Evolutionary conservation across 192 early-diverging fungal genomes (phyloP).

Genomic region (Backusella morwellensis): DNA sequence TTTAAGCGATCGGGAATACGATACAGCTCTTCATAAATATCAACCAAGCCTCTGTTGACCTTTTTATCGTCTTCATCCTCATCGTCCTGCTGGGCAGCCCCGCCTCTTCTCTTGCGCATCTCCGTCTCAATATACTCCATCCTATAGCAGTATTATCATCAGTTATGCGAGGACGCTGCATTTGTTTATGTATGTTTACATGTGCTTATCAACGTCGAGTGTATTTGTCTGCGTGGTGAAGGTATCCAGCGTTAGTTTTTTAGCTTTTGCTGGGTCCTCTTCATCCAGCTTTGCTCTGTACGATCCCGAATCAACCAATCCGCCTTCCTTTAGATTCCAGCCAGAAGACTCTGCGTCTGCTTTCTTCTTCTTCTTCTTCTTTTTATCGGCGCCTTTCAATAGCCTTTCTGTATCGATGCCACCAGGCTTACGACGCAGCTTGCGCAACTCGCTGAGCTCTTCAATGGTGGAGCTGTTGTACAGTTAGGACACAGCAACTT

Average conservation of each 20-base stretch:
- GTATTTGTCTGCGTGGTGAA: constrained; percentile 75
- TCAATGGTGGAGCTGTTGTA: constrained; percentile 42
- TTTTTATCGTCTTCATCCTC: constrained; percentile 32
- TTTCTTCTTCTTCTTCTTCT: constrained; percentile 44
- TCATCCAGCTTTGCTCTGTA: constrained; percentile 27
- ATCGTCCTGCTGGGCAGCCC: constrained; percentile 29
- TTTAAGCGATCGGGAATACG: constrained; percentile 62
- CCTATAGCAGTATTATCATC: constrained; percentile 32
- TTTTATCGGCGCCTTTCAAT: constrained; percentile 51
- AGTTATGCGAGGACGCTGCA: neutral
- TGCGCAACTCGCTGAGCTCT: constrained; percentile 57
- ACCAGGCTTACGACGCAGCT: constrained; percentile 49
- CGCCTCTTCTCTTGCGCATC: constrained; percentile 59
- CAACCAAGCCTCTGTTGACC: constrained; percentile 35
- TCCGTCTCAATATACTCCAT: constrained; percentile 85
- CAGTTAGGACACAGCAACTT: neutral
- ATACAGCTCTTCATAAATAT: constrained; percentile 62
- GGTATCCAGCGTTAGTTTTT: constrained; percentile 53
- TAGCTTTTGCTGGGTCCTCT: constrained; percentile 8
- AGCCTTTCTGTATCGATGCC: constrained; percentile 60
- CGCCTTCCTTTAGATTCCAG: constrained; percentile 58
- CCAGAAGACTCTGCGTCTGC: constrained; percentile 44
- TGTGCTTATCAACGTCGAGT: constrained; percentile 79
- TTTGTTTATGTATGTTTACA: constrained; percentile 39
- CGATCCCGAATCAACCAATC: constrained; percentile 51